A percentile compares a stretch with the other conserved stretches of the same genome.
Conservation (phyloP, 2,329 filamentous ascomycete species). For the Cytospora mali region DNA sequence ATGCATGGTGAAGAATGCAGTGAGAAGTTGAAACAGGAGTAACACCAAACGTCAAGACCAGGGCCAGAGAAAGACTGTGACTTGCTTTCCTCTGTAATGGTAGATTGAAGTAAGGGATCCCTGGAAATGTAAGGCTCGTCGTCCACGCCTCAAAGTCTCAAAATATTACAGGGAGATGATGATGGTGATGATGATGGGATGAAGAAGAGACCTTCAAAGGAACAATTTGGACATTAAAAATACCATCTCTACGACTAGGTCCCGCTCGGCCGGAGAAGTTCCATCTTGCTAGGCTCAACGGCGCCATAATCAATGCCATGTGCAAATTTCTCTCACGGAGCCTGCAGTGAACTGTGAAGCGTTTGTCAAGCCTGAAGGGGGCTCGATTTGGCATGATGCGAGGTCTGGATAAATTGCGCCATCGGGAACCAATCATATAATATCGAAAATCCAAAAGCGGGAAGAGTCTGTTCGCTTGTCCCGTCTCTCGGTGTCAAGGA, state of each 20-base stretch:
- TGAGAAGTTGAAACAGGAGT: neutral
- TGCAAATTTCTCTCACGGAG: slow-evolving; percentile 24
- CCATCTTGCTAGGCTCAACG: slow-evolving; percentile 14
- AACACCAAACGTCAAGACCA: neutral
- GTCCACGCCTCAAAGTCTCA: neutral
- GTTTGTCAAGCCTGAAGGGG: slow-evolving; percentile 20
- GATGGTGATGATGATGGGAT: neutral
- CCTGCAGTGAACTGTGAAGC: slow-evolving; percentile 9
- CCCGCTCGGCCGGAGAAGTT: slow-evolving; percentile 23
- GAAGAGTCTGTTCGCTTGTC: slow-evolving; percentile 12
- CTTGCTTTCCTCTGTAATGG: neutral
- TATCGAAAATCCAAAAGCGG: slow-evolving; percentile 17
- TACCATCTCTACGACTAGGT: neutral
- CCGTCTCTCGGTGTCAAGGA: slow-evolving; percentile 22
- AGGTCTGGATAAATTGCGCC: slow-evolving; percentile 27
- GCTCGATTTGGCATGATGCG: slow-evolving; percentile 24
- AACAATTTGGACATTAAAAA: neutral
- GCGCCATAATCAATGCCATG: slow-evolving; percentile 14
- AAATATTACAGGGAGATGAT: neutral
- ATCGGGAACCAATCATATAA: slow-evolving; percentile 25
- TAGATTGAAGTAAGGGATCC: too few relatives aligned
- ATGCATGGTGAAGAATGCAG: slow-evolving; percentile 26
- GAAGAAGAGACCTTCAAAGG: neutral
- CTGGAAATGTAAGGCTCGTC: neutral
- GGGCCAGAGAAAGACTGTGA: neutral